Evolutionary conservation across 805 yeast genomes (phyloP).

Genomic region (Schwanniomyces polymorphus): DNA sequence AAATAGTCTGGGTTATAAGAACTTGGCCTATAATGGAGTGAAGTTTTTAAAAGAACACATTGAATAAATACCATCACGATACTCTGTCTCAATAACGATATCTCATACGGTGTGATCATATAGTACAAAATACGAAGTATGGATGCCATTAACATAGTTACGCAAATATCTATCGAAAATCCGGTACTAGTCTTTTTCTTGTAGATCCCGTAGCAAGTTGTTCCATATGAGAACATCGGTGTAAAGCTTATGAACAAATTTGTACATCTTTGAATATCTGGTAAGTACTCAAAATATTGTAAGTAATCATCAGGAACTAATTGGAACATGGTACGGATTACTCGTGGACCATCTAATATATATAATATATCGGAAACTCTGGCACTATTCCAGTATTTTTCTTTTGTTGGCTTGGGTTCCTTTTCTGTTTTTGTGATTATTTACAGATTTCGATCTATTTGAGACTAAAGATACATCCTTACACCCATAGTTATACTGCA

Average conservation of each 20-base stretch:
- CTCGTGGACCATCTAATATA: background rate
- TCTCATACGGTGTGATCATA: constrained; percentile 76
- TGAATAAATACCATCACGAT: constrained; percentile 85
- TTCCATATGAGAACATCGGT: constrained; percentile 84
- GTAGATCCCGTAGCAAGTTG: constrained; percentile 72
- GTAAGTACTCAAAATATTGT: constrained; percentile 8
- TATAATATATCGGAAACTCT: no score
- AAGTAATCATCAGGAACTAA: constrained; percentile 3
- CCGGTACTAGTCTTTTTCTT: constrained; percentile 68
- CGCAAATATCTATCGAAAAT: constrained; percentile 89
- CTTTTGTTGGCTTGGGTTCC: no score
- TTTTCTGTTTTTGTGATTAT: no score
- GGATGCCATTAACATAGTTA: constrained; percentile 82
- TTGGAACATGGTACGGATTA: background rate
- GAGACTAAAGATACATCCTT: no score
- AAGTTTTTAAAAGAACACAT: constrained; percentile 57
- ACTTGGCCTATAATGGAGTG: constrained; percentile 55
- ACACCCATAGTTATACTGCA: no score
- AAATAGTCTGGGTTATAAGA: constrained; percentile 34
- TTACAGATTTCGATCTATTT: no score
- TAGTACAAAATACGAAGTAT: constrained; percentile 74
- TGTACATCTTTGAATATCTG: constrained; percentile 46
- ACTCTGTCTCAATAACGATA: constrained; percentile 76
- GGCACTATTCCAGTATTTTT: no score
- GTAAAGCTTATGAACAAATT: constrained; percentile 74